Evolutionary conservation across 257 asterid species (phyloP), one percentile per base, ranked within the genome.

Genomic region (Striga asiatica): DNA sequence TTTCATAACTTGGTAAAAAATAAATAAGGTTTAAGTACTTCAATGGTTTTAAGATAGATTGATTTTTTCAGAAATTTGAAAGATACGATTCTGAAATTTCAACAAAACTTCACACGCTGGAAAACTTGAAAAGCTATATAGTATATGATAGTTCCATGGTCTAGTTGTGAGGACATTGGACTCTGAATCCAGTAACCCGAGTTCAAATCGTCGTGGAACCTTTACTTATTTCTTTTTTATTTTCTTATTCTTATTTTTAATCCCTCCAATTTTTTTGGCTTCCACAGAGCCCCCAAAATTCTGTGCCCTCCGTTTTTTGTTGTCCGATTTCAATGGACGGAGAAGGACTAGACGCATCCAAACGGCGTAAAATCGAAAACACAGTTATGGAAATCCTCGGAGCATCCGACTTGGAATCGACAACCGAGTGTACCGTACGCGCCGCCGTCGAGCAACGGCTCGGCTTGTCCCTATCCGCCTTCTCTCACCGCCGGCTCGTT

Each of bases 401-500:
- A 39, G 17, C 62, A 29, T 62, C 88, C 19, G 85, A 82, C 61
- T 43, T 76, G 62, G 95, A 82, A 70, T 72, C 81, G 0, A 65
- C 80, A 51, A 82, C 89, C 23, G 95, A 80, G 72, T 39, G 45
- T 31, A 51, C 65, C 61, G 72, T 85, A 60, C 85, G 87, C 19
- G 58, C 71, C 17, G 65, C 71, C 47, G 82, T 85, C 32, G 73
- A 84, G 2, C 55, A 48, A 11, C 76, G 58, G 31, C 76, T 85
- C 8, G 69, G 78, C 35, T 38, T 52, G 31, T 73, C 68, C 60
- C 74, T 82, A 14, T 74, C 84, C 55, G 66, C 53, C 53, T 22
- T 73, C 4, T 28, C 69, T 67, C 58, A 69, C 56, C 81, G 79
- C 19, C 62, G 29, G 11, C 70, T 70, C 50, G 70, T 78, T 47